A percentile compares a stretch with the other conserved stretches of the same genome.
These are phyloP conservation scores for Mycena pura DNA, from an alignment of 768 basidiomycete species.

Conservation along the genomic window DNA sequence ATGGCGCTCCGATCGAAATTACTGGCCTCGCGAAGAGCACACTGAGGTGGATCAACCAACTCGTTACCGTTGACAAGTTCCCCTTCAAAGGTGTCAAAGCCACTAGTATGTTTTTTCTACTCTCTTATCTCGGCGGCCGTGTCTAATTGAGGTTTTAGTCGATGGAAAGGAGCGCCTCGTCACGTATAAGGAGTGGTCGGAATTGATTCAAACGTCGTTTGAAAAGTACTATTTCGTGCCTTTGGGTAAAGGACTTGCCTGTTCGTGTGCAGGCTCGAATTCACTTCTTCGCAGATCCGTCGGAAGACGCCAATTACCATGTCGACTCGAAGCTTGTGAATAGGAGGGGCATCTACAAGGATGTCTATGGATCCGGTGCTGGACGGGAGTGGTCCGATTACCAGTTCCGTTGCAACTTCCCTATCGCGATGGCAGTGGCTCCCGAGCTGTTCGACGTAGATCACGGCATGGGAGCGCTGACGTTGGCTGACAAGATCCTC, in stretches of 20 bases:
- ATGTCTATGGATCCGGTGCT: slow-evolving; percentile 88
- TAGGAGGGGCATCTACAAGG: slow-evolving; percentile 97
- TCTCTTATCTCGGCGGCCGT: neutral
- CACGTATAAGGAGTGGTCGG: slow-evolving; percentile 90
- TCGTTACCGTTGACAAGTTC: slow-evolving; percentile 73
- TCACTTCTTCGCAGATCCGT: slow-evolving; percentile 57
- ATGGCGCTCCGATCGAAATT: slow-evolving; percentile 96
- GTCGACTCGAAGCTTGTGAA: slow-evolving; percentile 77
- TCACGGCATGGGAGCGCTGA: slow-evolving; percentile 81
- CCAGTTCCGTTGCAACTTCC: slow-evolving; percentile 92
- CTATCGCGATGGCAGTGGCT: slow-evolving; percentile 96
- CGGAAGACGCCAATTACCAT: slow-evolving; percentile 73
- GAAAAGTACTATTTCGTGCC: slow-evolving; percentile 94
- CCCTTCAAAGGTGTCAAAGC: slow-evolving; percentile 91
- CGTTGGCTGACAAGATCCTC: slow-evolving; percentile 80
- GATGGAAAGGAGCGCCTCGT: slow-evolving; percentile 71
- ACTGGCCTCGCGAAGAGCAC: slow-evolving; percentile 93
- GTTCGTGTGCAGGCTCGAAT: neutral
- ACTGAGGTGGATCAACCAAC: slow-evolving; percentile 81
- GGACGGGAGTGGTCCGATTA: slow-evolving; percentile 97
- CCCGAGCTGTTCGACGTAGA: slow-evolving; percentile 89
- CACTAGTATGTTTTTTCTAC: slow-evolving; percentile 60
- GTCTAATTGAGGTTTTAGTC: slow-evolving; percentile 54
- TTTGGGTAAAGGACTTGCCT: slow-evolving; percentile 53
- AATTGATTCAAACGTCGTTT: slow-evolving; percentile 84